Base-by-base conservation (phyloP, 2,329 filamentous ascomycete species). In the Sclerotinia sclerotiorum region DNA sequence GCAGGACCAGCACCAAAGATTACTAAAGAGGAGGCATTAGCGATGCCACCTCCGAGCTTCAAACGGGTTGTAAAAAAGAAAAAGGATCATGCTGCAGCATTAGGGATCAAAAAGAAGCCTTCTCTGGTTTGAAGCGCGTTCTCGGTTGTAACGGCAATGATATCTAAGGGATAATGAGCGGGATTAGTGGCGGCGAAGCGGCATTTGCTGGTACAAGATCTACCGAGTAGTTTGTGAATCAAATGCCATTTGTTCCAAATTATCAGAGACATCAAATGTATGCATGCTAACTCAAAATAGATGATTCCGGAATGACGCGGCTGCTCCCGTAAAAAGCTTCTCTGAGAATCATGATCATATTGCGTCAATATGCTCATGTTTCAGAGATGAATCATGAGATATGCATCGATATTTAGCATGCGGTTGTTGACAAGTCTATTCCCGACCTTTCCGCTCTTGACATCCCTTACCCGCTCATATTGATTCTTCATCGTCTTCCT, bases 41-140 rank as follows among this genome's bases (percentile, higher is more conserved):
- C 80, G 67, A 82, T 83, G 72, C 81, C 87, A 2, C 84, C 85
- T 6, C 88, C 90, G 3, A 87, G 87, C 0, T 96, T 94, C 76
- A 90, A 91, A 78, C 84, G 91, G 70, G 86, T 88, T 55, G 84
- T 90, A 61, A 97, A 97, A 81, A 90, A 92, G 81, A 98, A 97
- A 82, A 97, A 95, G 79, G 88, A 95, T 69, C 86, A 90, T 68
- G 82, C 88, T 0, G 88, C 90, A 19, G 82, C 89, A 29, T 79
- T 97, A 61, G 93, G 94, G 1, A 94, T 97, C 75, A 97, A 97
- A 83, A 95, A 92, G 84, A 94, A 93, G 80, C 82, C 84, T 21
- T 82, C 85, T 0, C 75, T 89, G 24, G 84, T 87, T 5, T 88
- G 32, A 54, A 10, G n/a, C 17, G 32, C 24, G 29, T 32, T 21